phyloP scores from a whole-genome alignment of 2,329 filamentous ascomycete genomes.

The Alternaria brassicae region DNA sequence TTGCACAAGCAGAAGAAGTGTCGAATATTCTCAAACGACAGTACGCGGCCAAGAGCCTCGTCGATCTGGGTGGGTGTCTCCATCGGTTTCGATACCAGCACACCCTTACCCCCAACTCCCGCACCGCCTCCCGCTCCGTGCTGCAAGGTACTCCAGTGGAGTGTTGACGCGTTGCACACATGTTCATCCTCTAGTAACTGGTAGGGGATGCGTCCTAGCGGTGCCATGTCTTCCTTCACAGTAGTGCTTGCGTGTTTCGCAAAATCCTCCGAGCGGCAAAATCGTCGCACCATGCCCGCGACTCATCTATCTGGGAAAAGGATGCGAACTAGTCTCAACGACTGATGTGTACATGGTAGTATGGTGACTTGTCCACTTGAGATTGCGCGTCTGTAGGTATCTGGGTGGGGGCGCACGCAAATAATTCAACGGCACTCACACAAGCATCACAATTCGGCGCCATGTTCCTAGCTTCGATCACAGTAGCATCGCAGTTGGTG shows the following conservation, averaged over 20 bases:
- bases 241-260: conserved; percentile 17
- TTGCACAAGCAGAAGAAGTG: conserved; percentile 14
- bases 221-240: conserved; percentile 1
- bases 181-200: conserved; percentile 11
- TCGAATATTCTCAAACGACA: conserved; percentile 14
- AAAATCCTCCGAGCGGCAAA: conserved; percentile 16
- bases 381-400: neutral
- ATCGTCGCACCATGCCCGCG: conserved; percentile 22
- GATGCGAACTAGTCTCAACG: neutral
- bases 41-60: conserved; percentile 13
- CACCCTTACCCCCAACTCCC: conserved; percentile 1
- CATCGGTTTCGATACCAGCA: conserved; percentile 16
- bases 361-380: neutral
- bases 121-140: conserved; percentile 12
- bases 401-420: neutral
- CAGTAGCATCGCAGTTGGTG: neutral
- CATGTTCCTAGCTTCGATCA: neutral
- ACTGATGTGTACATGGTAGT: too few species aligned
- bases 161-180: conserved; percentile 16
- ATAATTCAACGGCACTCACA: neutral
- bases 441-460: neutral
- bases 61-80: conserved; percentile 10
- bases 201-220: neutral
- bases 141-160: conserved; percentile 5
- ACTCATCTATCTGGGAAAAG: conserved; percentile 12